Evolutionary conservation across 176 grass and related monocot species (phyloP).

Genomic region (Dactylis glomerata): DNA sequence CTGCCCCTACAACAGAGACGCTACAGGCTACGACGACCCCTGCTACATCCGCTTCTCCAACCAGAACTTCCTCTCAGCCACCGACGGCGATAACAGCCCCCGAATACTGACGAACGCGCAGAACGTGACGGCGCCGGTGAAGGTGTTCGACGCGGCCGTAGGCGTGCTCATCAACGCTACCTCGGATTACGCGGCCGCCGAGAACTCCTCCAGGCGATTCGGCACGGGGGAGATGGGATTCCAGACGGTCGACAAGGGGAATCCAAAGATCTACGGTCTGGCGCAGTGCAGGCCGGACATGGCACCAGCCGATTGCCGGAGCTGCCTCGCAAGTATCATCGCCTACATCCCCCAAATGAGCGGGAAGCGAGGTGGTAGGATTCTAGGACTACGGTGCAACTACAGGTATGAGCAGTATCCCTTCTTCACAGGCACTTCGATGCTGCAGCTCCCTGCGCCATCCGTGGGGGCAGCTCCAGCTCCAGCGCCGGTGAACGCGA

Average conservation of each 20-base stretch:
- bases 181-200: constrained; percentile 17
- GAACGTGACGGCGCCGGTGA: constrained; percentile 1
- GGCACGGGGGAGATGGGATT: constrained; percentile 25
- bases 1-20: constrained; percentile 21
- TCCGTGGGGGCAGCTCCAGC: not conserved
- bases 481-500: not conserved
- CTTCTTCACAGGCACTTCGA: not conserved
- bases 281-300: not conserved
- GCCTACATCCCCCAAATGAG: not conserved
- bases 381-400: not conserved
- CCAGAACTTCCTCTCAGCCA: constrained; percentile 23
- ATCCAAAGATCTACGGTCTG: not conserved
- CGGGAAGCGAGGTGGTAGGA: not conserved
- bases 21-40: constrained; percentile 26
- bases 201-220: constrained; percentile 23
- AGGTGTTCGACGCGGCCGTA: constrained; percentile 20
- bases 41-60: constrained; percentile 55
- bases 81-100: not conserved
- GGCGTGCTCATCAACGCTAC: constrained; percentile 27
- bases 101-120: not conserved
- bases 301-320: not conserved
- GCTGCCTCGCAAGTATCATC: not conserved
- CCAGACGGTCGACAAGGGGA: not conserved
- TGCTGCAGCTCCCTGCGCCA: constrained; percentile 23
- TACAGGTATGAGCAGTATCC: constrained; percentile 18